Evolutionary conservation across 306 rosid species (phyloP).

Genomic region (Hippophae tibetana): DNA sequence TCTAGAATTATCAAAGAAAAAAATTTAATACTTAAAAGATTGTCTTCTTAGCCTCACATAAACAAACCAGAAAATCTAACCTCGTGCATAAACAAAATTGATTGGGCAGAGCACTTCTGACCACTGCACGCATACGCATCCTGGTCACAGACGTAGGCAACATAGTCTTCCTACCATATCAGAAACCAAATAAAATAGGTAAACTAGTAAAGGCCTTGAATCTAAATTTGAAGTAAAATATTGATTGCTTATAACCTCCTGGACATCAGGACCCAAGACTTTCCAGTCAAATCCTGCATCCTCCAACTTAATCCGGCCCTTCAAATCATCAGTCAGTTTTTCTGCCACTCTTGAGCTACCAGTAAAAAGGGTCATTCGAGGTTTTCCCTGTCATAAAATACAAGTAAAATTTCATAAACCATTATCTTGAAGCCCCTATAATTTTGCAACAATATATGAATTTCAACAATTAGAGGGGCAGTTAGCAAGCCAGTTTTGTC

Average conservation of each 20-base stretch:
- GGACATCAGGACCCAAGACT: conserved; percentile 89
- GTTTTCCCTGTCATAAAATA: conserved; percentile 53
- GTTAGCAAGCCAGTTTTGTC: too few species aligned
- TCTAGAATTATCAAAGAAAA: conserved; percentile 2
- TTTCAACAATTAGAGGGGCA: too few species aligned
- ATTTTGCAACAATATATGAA: too few species aligned
- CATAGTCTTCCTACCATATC: conserved; percentile 62
- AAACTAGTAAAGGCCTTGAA: conserved; percentile 1
- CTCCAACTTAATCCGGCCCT: conserved; percentile 85
- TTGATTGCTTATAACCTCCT: conserved; percentile 46
- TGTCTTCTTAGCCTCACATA: conserved; percentile 4
- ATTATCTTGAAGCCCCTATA: too few species aligned
- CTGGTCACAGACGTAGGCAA: conserved; percentile 96
- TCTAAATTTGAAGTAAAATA: conserved; percentile 9
- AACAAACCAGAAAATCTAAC: conserved; percentile 30
- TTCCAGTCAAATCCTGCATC: conserved; percentile 99
- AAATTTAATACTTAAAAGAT: conserved; percentile 1
- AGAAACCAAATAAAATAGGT: conserved; percentile 21
- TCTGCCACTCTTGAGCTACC: conserved; percentile 99
- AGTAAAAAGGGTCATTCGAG: conserved; percentile 90
- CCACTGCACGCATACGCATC: conserved; percentile 99
- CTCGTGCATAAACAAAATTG: conserved; percentile 87
- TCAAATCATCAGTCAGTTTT: conserved; percentile 67
- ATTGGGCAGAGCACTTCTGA: conserved; percentile 96
- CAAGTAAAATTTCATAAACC: conserved; percentile 6